Evolutionary conservation across 345 rosid genomes (phyloP).

Genomic region (Populus pruinosa): DNA sequence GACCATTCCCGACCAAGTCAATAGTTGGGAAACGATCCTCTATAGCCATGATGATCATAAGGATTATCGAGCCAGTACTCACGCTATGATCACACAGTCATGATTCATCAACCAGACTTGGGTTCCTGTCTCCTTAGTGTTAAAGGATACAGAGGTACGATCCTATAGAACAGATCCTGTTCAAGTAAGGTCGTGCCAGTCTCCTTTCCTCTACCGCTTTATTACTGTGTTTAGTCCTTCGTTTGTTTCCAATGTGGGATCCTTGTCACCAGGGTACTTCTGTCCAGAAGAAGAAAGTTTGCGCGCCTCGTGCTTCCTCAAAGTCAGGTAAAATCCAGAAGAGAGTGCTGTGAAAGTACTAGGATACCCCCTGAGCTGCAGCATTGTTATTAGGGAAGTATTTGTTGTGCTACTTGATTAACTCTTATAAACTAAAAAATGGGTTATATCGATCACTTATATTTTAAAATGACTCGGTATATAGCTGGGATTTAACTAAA

Average conservation of each 20-base stretch:
- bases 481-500: no score
- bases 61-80: neutral
- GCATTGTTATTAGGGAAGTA: no score
- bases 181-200: neutral
- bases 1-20: neutral
- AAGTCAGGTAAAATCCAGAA: no score
- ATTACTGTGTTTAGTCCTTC: fast-evolving
- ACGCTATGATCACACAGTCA: neutral
- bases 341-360: no score
- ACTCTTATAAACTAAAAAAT: no score
- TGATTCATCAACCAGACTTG: neutral
- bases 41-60: neutral
- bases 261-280: no score
- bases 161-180: slow-evolving; percentile 26
- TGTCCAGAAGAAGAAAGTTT: no score
- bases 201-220: fast-evolving
- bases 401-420: no score
- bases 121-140: neutral
- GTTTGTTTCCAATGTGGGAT: neutral
- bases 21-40: neutral
- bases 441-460: no score
- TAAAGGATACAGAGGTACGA: slow-evolving; percentile 17
- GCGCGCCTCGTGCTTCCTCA: no score
- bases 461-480: no score
- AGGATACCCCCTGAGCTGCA: no score